Percentiles rank a stretch among this genome's conserved stretches.
phyloP scores from a whole-genome alignment of 2,329 filamentous ascomycete genomes.

The Claviceps sp. region DNA sequence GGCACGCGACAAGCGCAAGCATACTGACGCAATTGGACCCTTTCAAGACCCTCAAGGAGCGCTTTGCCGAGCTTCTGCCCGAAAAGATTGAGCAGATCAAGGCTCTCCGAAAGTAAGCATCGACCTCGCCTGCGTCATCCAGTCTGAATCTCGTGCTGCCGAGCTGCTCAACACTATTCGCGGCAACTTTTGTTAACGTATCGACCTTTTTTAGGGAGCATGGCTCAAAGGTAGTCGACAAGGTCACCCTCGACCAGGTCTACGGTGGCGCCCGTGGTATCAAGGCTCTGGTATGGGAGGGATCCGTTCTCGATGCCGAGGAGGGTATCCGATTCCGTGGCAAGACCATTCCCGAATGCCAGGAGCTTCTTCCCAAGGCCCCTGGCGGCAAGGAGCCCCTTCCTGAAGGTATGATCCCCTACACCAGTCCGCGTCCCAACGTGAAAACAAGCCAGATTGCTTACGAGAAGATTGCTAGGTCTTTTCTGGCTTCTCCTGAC shows the following conservation, averaged over 20 bases:
- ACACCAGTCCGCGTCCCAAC: neutral
- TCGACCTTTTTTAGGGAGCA: conserved; percentile 52
- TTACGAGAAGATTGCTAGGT: conserved; percentile 33
- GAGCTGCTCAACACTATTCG: neutral
- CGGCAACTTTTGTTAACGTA: conserved; percentile 14
- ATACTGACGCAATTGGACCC: conserved; percentile 2
- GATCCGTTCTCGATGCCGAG: conserved; percentile 93
- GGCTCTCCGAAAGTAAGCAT: conserved; percentile 78
- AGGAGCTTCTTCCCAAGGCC: conserved; percentile 92
- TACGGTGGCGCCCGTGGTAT: conserved; percentile 98
- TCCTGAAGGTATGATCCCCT: conserved; percentile 58
- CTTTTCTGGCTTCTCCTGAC: conserved; percentile 99
- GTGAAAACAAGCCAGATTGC: neutral
- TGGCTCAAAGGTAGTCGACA: conserved; percentile 88
- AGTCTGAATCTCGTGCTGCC: neutral
- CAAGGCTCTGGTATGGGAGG: conserved; percentile 97
- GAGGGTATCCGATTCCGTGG: conserved; percentile 99
- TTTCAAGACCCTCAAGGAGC: conserved; percentile 83
- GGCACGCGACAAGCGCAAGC: neutral
- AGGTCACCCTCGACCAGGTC: conserved; percentile 98
- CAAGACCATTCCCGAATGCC: conserved; percentile 98
- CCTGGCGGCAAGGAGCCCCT: conserved; percentile 94
- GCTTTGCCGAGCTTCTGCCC: conserved; percentile 89
- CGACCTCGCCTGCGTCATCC: neutral
- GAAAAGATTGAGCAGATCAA: conserved; percentile 99